phyloP scores from a whole-genome alignment of 2,329 filamentous ascomycete genomes.

The Shiraia bambusicola region DNA sequence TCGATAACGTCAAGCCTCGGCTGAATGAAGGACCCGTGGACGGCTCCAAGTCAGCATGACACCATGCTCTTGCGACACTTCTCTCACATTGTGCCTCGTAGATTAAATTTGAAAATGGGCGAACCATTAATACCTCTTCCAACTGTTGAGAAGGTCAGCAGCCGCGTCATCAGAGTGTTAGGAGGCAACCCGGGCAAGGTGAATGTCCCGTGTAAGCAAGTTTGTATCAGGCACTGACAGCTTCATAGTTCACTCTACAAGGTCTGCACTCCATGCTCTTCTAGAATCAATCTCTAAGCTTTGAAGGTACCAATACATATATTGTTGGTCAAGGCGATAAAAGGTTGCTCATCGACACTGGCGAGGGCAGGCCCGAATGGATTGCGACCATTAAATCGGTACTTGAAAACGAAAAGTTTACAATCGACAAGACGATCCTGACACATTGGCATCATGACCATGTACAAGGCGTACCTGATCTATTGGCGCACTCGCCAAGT shows the following conservation, averaged over 20 bases:
- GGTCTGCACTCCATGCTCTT: constrained; percentile 41
- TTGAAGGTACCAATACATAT: constrained; percentile 86
- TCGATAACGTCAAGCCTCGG: constrained; percentile 33
- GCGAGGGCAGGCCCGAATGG: constrained; percentile 78
- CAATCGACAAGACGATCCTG: constrained; percentile 69
- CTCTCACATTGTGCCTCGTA: constrained; percentile 18
- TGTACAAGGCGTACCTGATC: constrained; percentile 70
- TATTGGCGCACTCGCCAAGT: constrained; percentile 64
- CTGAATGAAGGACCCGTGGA: constrained; percentile 13
- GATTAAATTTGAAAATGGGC: constrained; percentile 55
- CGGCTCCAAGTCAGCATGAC: constrained; percentile 10
- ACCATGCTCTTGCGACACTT: constrained; percentile 33
- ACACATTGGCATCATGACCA: constrained; percentile 96
- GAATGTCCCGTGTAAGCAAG: constrained; percentile 14
- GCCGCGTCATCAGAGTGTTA: constrained; percentile 77
- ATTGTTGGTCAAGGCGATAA: constrained; percentile 73
- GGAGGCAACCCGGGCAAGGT: constrained; percentile 89
- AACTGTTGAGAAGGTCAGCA: constrained; percentile 75
- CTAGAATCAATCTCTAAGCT: constrained; percentile 10
- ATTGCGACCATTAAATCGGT: constrained; percentile 63
- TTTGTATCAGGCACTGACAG: constrained; percentile 14
- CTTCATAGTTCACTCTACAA: constrained; percentile 61
- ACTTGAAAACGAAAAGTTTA: constrained; percentile 67
- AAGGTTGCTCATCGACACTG: constrained; percentile 86
- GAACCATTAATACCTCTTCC: constrained; percentile 65